These are phyloP conservation scores for Tolypocladium inflatum DNA, from an alignment of 2,329 filamentous ascomycete genomes.

Conservation along the genomic window DNA sequence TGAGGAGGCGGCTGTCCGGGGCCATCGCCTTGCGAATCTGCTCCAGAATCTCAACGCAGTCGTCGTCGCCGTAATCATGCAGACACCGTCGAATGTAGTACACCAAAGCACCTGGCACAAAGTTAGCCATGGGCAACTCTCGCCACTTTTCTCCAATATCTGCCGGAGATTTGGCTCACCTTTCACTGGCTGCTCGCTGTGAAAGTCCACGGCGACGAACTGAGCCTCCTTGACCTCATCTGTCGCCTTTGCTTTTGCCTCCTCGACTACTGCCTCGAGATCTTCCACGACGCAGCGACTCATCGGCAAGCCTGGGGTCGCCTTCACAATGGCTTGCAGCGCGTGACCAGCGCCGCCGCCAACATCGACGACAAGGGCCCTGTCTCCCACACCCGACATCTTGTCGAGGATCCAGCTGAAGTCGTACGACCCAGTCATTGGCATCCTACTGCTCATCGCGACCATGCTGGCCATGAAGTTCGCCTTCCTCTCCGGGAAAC, in stretches of 20 bases:
- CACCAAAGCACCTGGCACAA: constrained; percentile 18
- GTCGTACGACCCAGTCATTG: constrained; percentile 18
- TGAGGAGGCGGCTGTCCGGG: constrained; percentile 20
- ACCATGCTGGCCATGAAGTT: constrained; percentile 20
- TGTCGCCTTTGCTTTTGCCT: constrained; percentile 8
- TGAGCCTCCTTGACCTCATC: constrained; percentile 1
- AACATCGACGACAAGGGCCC: constrained; percentile 9
- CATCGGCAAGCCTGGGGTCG: background rate
- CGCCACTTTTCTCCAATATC: background rate
- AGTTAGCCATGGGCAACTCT: background rate
- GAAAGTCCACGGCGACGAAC: constrained; percentile 9
- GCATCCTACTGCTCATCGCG: constrained; percentile 11
- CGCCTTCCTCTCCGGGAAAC: constrained; percentile 12
- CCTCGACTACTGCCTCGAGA: constrained; percentile 9
- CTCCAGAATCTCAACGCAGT: constrained; percentile 19
- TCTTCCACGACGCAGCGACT: constrained; percentile 7
- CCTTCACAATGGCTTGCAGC: constrained; percentile 7
- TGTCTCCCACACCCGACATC: background rate
- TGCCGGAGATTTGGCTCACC: background rate
- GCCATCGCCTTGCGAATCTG: constrained; percentile 18
- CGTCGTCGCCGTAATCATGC: constrained; percentile 26
- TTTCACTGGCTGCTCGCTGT: constrained; percentile 9
- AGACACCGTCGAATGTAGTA: constrained; percentile 27
- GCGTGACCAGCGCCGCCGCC: constrained; percentile 10
- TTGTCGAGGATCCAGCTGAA: constrained; percentile 16